These are phyloP conservation scores for Schrenkiella parvula DNA, from an alignment of 345 rosid genomes.

Conservation along the genomic window DNA sequence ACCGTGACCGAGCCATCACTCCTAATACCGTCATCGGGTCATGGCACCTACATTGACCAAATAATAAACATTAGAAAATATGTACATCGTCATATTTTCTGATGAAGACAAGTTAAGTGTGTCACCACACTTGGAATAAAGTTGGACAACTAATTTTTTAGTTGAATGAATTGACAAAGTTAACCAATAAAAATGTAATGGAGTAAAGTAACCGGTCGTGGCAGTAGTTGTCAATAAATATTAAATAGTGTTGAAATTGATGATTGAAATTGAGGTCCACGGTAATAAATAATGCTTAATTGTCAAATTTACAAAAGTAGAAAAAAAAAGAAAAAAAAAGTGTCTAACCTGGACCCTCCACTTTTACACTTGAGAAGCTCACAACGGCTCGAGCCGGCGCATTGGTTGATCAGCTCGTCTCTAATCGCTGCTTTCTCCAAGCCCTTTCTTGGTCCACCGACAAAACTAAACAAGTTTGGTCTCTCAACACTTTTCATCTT, in stretches of 20 bases:
- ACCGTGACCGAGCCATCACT: constrained; percentile 26
- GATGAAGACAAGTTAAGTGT: not conserved
- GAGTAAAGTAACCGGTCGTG: constrained; percentile 2
- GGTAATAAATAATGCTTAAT: not conserved
- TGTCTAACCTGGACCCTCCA: constrained; percentile 33
- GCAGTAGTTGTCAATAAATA: constrained; percentile 5
- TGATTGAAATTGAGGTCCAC: not conserved
- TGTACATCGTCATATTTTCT: too few species aligned
- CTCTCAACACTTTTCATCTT: constrained; percentile 29
- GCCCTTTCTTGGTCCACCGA: constrained; percentile 45
- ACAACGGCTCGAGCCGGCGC: constrained; percentile 36
- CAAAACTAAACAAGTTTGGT: constrained; percentile 46
- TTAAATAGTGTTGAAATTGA: not conserved
- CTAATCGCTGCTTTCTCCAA: constrained; percentile 39
- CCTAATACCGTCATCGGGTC: constrained; percentile 18
- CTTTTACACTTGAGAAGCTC: constrained; percentile 41
- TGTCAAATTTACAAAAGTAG: not conserved
- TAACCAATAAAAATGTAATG: constrained; percentile 8
- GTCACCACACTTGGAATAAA: not conserved
- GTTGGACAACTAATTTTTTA: not conserved
- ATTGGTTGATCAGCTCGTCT: constrained; percentile 43
- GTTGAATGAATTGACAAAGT: not conserved
- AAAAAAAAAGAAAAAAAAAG: not conserved
- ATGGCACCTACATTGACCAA: constrained; percentile 17
- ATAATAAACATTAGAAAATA: not conserved